A percentile compares a stretch with the other conserved stretches of the same genome.
Evolutionary conservation across 306 rosid genomes (phyloP).

Genomic region (Pterocarpus macrocarpus): DNA sequence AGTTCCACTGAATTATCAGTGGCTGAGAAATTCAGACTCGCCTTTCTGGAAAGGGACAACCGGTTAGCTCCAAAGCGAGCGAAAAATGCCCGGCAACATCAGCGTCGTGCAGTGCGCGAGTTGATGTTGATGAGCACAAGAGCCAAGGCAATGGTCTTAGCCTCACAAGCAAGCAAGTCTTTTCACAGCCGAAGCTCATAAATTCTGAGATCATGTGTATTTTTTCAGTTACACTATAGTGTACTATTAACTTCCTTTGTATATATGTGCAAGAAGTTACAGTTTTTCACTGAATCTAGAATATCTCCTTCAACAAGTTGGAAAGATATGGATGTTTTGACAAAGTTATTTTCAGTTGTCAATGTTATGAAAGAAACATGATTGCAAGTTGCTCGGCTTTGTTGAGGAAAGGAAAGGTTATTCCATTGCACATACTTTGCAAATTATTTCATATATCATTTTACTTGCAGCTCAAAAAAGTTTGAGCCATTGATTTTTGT

Average conservation of each 20-base stretch:
- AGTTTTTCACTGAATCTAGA: background rate
- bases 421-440: too few species aligned
- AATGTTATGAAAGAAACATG: slow-evolving; percentile 19
- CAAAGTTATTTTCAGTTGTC: background rate
- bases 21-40: slow-evolving; percentile 92
- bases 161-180: slow-evolving; percentile 78
- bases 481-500: too few species aligned
- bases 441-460: too few species aligned
- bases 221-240: background rate
- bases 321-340: slow-evolving; percentile 26
- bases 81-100: slow-evolving; percentile 89
- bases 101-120: slow-evolving; percentile 81
- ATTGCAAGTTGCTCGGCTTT: slow-evolving; percentile 2
- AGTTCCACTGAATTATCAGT: slow-evolving; percentile 68
- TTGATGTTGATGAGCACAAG: slow-evolving; percentile 70
- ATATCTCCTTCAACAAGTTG: slow-evolving; percentile 22
- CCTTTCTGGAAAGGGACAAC: slow-evolving; percentile 89
- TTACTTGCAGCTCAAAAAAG: too few species aligned
- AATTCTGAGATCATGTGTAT: background rate
- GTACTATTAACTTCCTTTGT: slow-evolving; percentile 32
- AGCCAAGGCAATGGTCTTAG: slow-evolving; percentile 78
- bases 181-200: slow-evolving; percentile 52
- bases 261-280: slow-evolving; percentile 36
- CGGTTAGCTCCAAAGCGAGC: slow-evolving; percentile 92
- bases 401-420: background rate